Base-by-base conservation (phyloP, 2,329 filamentous ascomycete genomes). In the Anthostomella pinea region DNA sequence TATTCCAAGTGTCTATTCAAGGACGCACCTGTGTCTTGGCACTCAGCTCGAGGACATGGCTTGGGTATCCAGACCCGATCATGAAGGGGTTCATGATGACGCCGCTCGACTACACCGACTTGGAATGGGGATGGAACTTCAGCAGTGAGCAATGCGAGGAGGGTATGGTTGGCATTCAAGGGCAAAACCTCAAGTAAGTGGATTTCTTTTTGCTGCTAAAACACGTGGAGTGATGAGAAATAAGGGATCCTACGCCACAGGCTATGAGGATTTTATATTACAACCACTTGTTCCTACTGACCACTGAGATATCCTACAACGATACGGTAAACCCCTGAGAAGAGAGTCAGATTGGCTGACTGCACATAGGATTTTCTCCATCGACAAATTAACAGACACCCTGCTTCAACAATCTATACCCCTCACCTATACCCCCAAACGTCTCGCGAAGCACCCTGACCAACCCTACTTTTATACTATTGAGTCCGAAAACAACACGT, bases 221-320 rank as follows among this genome's bases (percentile, higher is more conserved):
- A 50, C 6, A 13, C 6, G 39, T 54, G 53, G 49, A 47, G 73
- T 83, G 80, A 87, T 85, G 83, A 86, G 63, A 73, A 65, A 67
- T 64, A 65, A n/a, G 70, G 71, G 71, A 71, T 68, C 74, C 73
- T 74, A 77, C 51, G 73, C 73, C 63, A 54, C 46, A 56, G 58
- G 73, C 71, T 41, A 71, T 79, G 75, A 81, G 75, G 74, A 50
- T 66, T 72, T 68, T 73, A 66, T 71, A 71, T 65, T 57, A 51
- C 72, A 73, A 75, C 82, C 87, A 95, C 94, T 95, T 95, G 89
- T 95, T 95, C 88, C 88, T 95, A 81, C 89, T 95, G 89, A 95
- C 62, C 67, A 49, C 48, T 63, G 64, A 57, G 27, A 38, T 44
- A 45, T 38, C 41, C 39, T 25, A n/a, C n/a, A n/a, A n/a, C n/a